Evolutionary conservation across 202 grass and related monocot species (phyloP).

Genomic region (Hordeum pubiflorum): DNA sequence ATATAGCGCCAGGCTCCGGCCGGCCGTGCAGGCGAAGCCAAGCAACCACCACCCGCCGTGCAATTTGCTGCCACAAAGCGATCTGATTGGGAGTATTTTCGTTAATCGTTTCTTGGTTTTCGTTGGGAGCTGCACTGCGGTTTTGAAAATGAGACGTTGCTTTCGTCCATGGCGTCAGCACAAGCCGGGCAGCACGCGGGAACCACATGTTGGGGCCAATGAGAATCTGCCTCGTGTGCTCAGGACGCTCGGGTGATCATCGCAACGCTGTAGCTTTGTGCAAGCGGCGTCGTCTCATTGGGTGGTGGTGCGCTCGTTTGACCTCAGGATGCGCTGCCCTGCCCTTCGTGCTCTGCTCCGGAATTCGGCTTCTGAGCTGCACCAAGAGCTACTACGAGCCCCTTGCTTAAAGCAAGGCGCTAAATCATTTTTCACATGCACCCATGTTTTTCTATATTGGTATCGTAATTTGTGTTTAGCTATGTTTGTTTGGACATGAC

Average conservation of each 20-base stretch:
- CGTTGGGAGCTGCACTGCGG: not conserved
- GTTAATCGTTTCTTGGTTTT: not conserved
- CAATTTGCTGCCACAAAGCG: not conserved
- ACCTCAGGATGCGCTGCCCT: not conserved
- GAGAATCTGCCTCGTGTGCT: not conserved
- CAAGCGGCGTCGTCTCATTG: not conserved
- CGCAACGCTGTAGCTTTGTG: not conserved
- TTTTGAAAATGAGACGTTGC: not conserved
- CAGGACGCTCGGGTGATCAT: not conserved
- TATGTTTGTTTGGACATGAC: too few species aligned
- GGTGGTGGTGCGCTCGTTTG: conserved; percentile 22
- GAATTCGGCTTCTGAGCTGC: conserved; percentile 24
- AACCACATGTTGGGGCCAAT: conserved; percentile 24
- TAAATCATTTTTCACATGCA: not conserved
- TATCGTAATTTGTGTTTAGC: not conserved
- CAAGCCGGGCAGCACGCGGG: conserved; percentile 29
- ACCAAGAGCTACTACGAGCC: conserved; percentile 17
- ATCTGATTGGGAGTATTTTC: not conserved
- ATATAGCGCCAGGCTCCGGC: conserved; percentile 44
- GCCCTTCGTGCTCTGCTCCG: not conserved
- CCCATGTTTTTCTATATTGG: not conserved
- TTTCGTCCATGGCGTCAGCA: conserved; percentile 27
- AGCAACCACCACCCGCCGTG: not conserved
- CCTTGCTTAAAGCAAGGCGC: not conserved
- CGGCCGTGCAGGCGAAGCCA: conserved; percentile 24